These are phyloP conservation scores for Alternaria panax DNA, from an alignment of 2,329 filamentous ascomycete species.

Conservation along the genomic window DNA sequence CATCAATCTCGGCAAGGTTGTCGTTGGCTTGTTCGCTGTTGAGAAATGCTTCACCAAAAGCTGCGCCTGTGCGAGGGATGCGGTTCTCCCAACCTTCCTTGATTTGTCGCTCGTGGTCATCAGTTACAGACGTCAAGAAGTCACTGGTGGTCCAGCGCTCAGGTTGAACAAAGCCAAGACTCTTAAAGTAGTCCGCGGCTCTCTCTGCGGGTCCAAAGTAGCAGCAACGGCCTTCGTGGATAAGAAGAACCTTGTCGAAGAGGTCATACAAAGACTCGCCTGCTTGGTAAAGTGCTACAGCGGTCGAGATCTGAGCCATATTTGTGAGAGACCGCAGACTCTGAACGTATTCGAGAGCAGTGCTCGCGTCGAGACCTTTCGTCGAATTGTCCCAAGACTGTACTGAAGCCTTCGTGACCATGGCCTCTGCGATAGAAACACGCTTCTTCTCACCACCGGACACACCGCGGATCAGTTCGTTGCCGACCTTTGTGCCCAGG, in stretches of 20 bases:
- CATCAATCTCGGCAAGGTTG: slow-evolving; percentile 51
- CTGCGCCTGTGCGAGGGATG: slow-evolving; percentile 62
- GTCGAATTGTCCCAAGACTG: slow-evolving; percentile 68
- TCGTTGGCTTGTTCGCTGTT: slow-evolving; percentile 47
- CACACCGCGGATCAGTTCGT: slow-evolving; percentile 73
- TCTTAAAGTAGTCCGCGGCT: slow-evolving; percentile 70
- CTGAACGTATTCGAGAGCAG: slow-evolving; percentile 75
- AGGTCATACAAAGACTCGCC: slow-evolving; percentile 50
- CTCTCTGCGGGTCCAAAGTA: slow-evolving; percentile 70
- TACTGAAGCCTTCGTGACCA: slow-evolving; percentile 52
- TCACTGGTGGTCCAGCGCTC: slow-evolving; percentile 73
- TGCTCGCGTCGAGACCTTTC: slow-evolving; percentile 74
- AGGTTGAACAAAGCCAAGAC: slow-evolving; percentile 72
- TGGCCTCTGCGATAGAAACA: slow-evolving; percentile 58
- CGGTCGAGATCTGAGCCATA: slow-evolving; percentile 66
- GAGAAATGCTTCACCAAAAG: slow-evolving; percentile 59
- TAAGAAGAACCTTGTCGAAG: slow-evolving; percentile 52
- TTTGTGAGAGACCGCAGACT: slow-evolving; percentile 71
- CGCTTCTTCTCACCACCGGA: slow-evolving; percentile 59
- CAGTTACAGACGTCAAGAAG: slow-evolving; percentile 75
- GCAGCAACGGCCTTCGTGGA: slow-evolving; percentile 52
- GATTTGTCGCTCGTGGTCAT: slow-evolving; percentile 64
- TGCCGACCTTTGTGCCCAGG: slow-evolving; percentile 75
- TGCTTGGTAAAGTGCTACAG: slow-evolving; percentile 77
- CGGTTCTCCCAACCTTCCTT: slow-evolving; percentile 64